phyloP scores from a whole-genome alignment of 1,284 basidiomycete genomes.

The Ceratobasidium sp. region DNA sequence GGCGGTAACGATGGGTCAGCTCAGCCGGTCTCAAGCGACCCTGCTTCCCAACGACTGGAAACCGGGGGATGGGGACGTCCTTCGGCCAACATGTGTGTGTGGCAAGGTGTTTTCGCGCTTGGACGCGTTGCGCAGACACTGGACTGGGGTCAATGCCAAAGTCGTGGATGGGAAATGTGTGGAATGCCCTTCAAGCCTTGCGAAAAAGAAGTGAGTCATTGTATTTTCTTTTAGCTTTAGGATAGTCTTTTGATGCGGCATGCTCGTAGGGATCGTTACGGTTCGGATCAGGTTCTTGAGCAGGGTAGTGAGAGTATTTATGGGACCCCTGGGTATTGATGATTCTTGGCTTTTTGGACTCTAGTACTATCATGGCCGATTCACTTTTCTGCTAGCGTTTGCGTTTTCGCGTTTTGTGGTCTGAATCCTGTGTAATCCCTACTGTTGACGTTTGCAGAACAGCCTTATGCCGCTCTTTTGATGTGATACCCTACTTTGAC shows the following conservation, averaged over 20 bases:
- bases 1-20: constrained; percentile 30
- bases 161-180: constrained; percentile 36
- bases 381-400: not conserved
- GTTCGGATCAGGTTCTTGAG: constrained; percentile 8
- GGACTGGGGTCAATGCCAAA: constrained; percentile 32
- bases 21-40: constrained; percentile 26
- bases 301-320: constrained; percentile 28
- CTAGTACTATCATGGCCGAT: not conserved
- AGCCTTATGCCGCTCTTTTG: constrained; percentile 9
- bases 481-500: constrained; percentile 30
- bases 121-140: constrained; percentile 30
- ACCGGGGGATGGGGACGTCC: constrained; percentile 25
- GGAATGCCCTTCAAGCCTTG: constrained; percentile 24
- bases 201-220: constrained; percentile 35
- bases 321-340: constrained; percentile 22
- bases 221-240: not conserved
- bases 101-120: constrained; percentile 38
- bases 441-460: not conserved
- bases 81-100: constrained; percentile 26
- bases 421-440: constrained; percentile 9
- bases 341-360: constrained; percentile 10
- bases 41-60: constrained; percentile 32
- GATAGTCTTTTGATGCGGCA: not conserved
- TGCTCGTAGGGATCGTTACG: constrained; percentile 17
- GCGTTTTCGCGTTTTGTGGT: constrained; percentile 12